A percentile compares a stretch with the other conserved stretches of the same genome.
These are phyloP conservation scores for Apophysomyces sp. DNA, from an alignment of 371 early-diverging fungal species.

Conservation along the genomic window DNA sequence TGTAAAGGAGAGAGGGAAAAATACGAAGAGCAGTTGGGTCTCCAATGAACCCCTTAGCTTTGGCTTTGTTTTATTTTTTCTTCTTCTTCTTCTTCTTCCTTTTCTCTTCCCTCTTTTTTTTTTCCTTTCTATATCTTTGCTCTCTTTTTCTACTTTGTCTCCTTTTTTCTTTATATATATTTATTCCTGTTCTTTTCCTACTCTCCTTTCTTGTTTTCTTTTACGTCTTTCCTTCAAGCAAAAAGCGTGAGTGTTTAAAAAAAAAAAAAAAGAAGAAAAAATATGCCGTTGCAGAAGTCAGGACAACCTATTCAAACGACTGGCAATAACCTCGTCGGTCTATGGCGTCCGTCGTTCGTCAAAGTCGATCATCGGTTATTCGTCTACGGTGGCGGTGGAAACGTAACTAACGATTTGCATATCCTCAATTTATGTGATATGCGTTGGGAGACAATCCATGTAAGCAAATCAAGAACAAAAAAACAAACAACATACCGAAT, in stretches of 20 bases:
- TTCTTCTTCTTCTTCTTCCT: constrained; percentile 7
- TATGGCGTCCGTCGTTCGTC: constrained; percentile 67
- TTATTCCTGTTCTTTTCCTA: not conserved
- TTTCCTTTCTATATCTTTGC: constrained; percentile 5
- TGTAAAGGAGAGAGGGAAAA: not conserved
- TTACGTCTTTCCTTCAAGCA: not conserved
- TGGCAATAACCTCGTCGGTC: constrained; percentile 61
- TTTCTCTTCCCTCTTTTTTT: constrained; percentile 5
- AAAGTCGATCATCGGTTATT: constrained; percentile 59
- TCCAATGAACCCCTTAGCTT: constrained; percentile 11
- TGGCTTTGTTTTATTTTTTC: not conserved
- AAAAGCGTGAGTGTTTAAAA: not conserved
- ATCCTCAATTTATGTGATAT: constrained; percentile 51
- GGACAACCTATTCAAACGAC: constrained; percentile 55
- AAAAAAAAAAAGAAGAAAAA: not conserved
- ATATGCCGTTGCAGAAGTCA: constrained; percentile 31
- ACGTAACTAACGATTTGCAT: constrained; percentile 61
- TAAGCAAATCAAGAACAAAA: constrained; percentile 14
- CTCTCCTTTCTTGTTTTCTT: constrained; percentile 1
- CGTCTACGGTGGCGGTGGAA: constrained; percentile 63
- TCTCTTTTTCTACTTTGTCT: constrained; percentile 5
- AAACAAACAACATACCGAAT: constrained; percentile 5
- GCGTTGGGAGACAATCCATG: constrained; percentile 51
- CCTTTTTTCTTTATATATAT: not conserved
- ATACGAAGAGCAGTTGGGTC: constrained; percentile 15